Conservation (phyloP, 2,329 filamentous ascomycete genomes). For the Aspergillus oerlinghausenensis region DNA sequence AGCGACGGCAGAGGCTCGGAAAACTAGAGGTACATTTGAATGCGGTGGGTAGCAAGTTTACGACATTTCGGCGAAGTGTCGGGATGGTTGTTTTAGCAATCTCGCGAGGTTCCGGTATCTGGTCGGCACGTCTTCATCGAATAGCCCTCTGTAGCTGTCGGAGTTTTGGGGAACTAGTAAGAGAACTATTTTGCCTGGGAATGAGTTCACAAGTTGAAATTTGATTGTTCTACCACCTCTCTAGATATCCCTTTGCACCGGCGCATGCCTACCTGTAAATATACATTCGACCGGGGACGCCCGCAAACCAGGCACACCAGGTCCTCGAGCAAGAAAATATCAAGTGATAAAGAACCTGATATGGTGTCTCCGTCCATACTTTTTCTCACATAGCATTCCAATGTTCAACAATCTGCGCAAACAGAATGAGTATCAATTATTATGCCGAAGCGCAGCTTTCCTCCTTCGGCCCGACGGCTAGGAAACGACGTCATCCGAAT, state of each 20-base stretch:
- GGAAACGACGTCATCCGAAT: conserved; percentile 19
- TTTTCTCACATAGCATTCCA: not conserved
- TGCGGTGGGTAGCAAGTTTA: not conserved
- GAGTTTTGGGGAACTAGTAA: not conserved
- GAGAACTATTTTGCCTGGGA: not conserved
- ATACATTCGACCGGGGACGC: not conserved
- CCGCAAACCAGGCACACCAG: not conserved
- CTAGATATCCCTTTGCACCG: not conserved
- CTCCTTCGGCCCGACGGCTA: conserved; percentile 19
- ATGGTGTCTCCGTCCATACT: not conserved
- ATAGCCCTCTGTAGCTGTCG: not conserved
- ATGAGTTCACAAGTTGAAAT: not conserved
- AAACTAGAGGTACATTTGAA: not conserved
- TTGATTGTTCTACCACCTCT: not conserved
- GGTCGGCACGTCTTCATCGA: not conserved
- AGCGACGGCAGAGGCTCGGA: not conserved
- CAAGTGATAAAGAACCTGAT: not conserved
- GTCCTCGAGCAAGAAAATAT: not conserved
- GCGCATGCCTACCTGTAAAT: not conserved
- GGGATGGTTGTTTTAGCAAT: not conserved
- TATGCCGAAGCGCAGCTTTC: not conserved
- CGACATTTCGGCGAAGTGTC: not conserved
- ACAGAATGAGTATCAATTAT: not conserved
- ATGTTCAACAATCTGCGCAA: not conserved
- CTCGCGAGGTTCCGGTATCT: not conserved